phyloP scores from a whole-genome alignment of 2,329 filamentous ascomycete species.

The Phialemonium atrogriseum region DNA sequence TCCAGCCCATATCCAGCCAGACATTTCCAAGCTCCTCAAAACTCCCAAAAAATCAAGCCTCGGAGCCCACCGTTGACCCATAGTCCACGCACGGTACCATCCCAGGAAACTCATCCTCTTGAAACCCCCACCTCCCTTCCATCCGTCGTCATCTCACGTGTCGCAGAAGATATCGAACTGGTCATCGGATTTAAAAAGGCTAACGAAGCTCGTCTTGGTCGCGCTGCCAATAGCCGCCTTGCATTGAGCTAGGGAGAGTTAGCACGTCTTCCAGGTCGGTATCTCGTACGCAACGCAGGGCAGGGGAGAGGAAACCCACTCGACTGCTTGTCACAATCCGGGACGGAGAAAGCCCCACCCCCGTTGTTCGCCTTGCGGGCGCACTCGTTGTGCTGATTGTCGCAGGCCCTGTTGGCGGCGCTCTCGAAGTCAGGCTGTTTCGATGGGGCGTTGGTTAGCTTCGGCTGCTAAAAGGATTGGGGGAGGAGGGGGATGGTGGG shows the following conservation, averaged over 20 bases:
- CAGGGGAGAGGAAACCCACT: conserved; percentile 23
- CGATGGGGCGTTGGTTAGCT: too few relatives aligned
- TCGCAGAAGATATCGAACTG: conserved; percentile 41
- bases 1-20: too few relatives aligned
- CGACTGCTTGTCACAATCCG: conserved; percentile 36
- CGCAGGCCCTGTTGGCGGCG: conserved; percentile 35
- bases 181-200: conserved; percentile 29
- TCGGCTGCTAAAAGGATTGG: neutral
- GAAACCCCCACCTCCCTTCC: neutral
- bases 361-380: conserved; percentile 31
- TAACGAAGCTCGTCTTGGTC: conserved; percentile 20
- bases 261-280: neutral
- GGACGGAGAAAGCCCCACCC: conserved; percentile 25
- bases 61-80: too few relatives aligned
- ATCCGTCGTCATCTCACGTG: conserved; percentile 13
- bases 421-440: conserved; percentile 31
- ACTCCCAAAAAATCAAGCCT: too few relatives aligned
- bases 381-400: conserved; percentile 41
- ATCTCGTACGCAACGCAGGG: neutral
- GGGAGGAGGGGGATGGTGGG: neutral
- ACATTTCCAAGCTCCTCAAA: too few relatives aligned
- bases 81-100: too few relatives aligned
- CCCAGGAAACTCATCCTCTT: too few relatives aligned
- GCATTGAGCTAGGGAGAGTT: conserved; percentile 33
- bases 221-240: conserved; percentile 22